Base-by-base conservation (phyloP, 2,329 filamentous ascomycete genomes). In the Periglandula ipomoeae region DNA sequence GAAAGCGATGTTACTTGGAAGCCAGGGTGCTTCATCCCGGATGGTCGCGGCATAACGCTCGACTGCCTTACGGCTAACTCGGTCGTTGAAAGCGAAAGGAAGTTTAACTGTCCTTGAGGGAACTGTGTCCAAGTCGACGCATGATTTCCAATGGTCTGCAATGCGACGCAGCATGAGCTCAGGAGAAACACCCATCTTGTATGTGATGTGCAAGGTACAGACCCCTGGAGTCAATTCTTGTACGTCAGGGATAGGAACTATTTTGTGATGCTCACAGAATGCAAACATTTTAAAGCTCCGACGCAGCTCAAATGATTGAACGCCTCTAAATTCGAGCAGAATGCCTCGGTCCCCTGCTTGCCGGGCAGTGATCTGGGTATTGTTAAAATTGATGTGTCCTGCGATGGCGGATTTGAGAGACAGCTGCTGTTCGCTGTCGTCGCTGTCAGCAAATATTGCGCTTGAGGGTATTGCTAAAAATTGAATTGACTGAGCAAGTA, bases 1-100 rank as follows among this genome's bases (percentile, higher is more conserved):
- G 49, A 84, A 85, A 1, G 74, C 69, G 37, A 82, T 68, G 47
- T 83, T 83, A 54, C 79, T 76, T 0, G 81, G 81, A 0, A 84
- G 67, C 57, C 81, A 85, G 0, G 77, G 73, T 0, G 81, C 81
- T 44, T 79, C 73, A 1, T 75, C 71, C 6, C 81, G 71, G 52
- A 82, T 79, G 1, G 79, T 83, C 22, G 76, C 75, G 58, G 75
- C 75, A 60, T 85, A 85, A 3, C 81, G 71, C 41, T 76, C 65
- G 1, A 81, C 72, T 0, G 80, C 79, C 30, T 76, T 71, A 19
- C 70, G 58, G 49, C 61, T 64, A n/a, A 64, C 59, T 15, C 53
- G 55, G 49, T 70, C 67, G 37, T 71, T 58, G 48, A 70, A 67
- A 7, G 64, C 63, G 27, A 71, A 57, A 0, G 69, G 69, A 2